These are phyloP conservation scores for Ophiocordyceps camponoti-floridani DNA, from an alignment of 2,329 filamentous ascomycete genomes.

Conservation along the genomic window DNA sequence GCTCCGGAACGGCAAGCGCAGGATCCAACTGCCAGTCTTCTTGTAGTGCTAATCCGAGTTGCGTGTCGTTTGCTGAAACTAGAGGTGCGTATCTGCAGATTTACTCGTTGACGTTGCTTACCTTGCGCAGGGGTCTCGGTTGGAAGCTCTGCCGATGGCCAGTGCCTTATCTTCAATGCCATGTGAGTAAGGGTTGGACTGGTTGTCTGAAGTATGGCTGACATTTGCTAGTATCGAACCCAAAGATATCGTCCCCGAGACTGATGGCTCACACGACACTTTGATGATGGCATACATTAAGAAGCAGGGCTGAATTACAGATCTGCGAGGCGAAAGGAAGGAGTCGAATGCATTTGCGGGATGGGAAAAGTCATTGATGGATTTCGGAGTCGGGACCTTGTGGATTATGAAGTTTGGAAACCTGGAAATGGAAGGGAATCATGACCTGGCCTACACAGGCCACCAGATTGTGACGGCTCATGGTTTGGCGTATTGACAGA, in stretches of 20 bases:
- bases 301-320: no score
- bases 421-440: no score
- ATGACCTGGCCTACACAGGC: no score
- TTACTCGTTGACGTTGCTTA: neutral
- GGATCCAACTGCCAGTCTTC: slow-evolving; percentile 5
- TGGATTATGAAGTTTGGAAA: no score
- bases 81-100: slow-evolving; percentile 1
- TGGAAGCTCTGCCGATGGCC: neutral
- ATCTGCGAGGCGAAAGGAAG: no score
- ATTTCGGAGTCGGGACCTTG: no score
- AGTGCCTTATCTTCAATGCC: slow-evolving; percentile 3
- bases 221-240: slow-evolving; percentile 1
- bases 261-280: neutral
- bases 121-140: neutral
- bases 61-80: slow-evolving; percentile 4
- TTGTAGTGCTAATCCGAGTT: slow-evolving; percentile 3
- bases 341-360: neutral
- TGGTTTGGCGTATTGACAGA: no score
- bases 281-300: slow-evolving; percentile 4
- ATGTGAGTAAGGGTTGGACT: slow-evolving; percentile 1
- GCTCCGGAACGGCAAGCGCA: slow-evolving; percentile 1
- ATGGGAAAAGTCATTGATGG: neutral
- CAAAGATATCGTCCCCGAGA: neutral
- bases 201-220: neutral
- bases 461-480: no score